Conservation (phyloP, 495 filamentous ascomycete species). For the Trichoderma parareesei region DNA sequence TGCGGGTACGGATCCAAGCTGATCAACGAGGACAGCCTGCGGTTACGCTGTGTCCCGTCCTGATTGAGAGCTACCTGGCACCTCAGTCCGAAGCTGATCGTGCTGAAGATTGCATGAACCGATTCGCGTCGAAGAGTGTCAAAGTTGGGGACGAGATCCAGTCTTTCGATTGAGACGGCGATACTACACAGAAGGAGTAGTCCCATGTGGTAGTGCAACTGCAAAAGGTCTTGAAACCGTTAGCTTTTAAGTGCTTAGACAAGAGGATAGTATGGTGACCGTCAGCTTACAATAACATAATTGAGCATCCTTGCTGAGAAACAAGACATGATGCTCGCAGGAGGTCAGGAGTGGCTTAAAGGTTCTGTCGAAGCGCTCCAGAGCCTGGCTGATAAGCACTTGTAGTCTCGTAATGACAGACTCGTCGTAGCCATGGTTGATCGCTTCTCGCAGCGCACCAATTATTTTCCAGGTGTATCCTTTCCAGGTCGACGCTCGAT, state of each 20-base stretch:
- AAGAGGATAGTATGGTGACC: too few species aligned
- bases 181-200: not conserved
- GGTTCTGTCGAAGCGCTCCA: not conserved
- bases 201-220: constrained; percentile 6
- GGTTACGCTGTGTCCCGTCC: not conserved
- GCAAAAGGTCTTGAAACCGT: not conserved
- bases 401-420: not conserved
- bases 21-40: not conserved
- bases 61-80: not conserved
- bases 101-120: not conserved
- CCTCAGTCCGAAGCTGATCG: not conserved
- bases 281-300: not conserved
- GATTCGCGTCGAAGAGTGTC: not conserved
- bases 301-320: not conserved
- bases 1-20: not conserved
- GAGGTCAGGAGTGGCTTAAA: not conserved
- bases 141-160: not conserved
- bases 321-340: not conserved
- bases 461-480: not conserved
- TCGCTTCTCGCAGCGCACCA: not conserved
- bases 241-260: not conserved
- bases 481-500: constrained; percentile 1
- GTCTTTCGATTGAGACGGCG: not conserved
- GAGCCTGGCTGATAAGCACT: not conserved
- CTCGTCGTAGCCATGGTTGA: not conserved